Percentiles rank a stretch among this genome's conserved stretches.
Evolutionary conservation across 2,329 filamentous ascomycete genomes (phyloP).

Genomic region (Fusarium sp.): DNA sequence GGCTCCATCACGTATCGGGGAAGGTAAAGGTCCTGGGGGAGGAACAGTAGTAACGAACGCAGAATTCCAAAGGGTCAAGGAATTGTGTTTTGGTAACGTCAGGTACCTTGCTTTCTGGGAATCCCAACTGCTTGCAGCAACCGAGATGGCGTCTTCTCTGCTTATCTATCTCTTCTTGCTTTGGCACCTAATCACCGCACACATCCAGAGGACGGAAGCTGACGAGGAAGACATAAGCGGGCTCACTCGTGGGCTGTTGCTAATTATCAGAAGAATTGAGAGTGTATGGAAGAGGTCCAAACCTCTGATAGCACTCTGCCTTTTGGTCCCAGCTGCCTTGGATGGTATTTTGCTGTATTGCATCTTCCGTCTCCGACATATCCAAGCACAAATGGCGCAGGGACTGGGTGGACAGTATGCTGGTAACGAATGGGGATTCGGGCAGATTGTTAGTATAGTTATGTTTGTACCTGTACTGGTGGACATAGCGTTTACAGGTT

Average conservation of each 20-base stretch:
- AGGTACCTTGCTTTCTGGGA: not conserved
- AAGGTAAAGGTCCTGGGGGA: not conserved
- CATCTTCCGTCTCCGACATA: not conserved
- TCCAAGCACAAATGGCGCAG: not conserved
- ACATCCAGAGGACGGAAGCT: fast-evolving
- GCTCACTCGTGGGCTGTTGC: fast-evolving
- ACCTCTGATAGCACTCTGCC: not conserved
- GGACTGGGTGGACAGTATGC: not conserved
- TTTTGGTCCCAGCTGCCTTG: not conserved
- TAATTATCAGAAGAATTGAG: fast-evolving
- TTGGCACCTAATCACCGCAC: not conserved
- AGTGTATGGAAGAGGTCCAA: not conserved
- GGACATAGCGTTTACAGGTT: not conserved
- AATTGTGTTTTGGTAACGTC: not conserved
- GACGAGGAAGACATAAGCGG: not conserved
- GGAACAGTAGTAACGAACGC: not conserved
- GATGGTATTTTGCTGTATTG: not conserved
- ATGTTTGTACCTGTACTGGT: not conserved
- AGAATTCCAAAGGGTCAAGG: not conserved
- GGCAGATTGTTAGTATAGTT: not conserved
- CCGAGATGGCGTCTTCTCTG: not conserved
- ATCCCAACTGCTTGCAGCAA: not conserved
- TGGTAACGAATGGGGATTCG: not conserved
- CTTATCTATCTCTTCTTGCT: not conserved
- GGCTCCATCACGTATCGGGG: not conserved